Conservation (phyloP, 768 basidiomycete genomes). For the Cytidiella melzeri region DNA sequence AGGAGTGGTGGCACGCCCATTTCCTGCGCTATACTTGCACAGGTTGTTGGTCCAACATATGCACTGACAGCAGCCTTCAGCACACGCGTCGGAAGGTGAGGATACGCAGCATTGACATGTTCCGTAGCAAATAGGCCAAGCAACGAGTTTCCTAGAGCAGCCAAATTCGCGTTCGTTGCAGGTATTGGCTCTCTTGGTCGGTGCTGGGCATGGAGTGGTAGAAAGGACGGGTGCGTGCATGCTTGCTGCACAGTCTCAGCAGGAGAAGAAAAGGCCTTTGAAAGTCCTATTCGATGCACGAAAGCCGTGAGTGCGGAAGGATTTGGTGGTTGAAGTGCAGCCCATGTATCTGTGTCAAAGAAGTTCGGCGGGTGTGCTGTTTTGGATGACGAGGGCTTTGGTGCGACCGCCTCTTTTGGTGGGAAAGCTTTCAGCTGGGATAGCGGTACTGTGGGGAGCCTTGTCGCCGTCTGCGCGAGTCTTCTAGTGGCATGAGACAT, state of each 20-base stretch:
- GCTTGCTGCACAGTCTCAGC: constrained; percentile 59
- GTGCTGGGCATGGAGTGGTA: constrained; percentile 48
- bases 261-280: constrained; percentile 41
- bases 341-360: constrained; percentile 68
- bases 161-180: constrained; percentile 68
- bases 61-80: constrained; percentile 89
- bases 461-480: constrained; percentile 41
- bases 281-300: constrained; percentile 69
- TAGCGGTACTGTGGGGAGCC: constrained; percentile 46
- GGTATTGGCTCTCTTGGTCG: constrained; percentile 49
- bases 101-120: constrained; percentile 72
- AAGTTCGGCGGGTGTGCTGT: constrained; percentile 16
- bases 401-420: constrained; percentile 44
- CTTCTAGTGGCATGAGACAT: constrained; percentile 62
- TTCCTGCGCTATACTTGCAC: constrained; percentile 80
- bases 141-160: constrained; percentile 76
- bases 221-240: constrained; percentile 75
- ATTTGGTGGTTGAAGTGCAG: constrained; percentile 63
- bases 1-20: constrained; percentile 74
- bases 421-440: constrained; percentile 54
- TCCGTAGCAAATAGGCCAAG: constrained; percentile 90
- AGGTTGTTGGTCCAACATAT: constrained; percentile 82
- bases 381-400: constrained; percentile 17
- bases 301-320: constrained; percentile 69
- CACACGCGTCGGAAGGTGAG: constrained; percentile 87